These are phyloP conservation scores for Fulvia fulva DNA, from an alignment of 2,329 filamentous ascomycete species.

Conservation along the genomic window DNA sequence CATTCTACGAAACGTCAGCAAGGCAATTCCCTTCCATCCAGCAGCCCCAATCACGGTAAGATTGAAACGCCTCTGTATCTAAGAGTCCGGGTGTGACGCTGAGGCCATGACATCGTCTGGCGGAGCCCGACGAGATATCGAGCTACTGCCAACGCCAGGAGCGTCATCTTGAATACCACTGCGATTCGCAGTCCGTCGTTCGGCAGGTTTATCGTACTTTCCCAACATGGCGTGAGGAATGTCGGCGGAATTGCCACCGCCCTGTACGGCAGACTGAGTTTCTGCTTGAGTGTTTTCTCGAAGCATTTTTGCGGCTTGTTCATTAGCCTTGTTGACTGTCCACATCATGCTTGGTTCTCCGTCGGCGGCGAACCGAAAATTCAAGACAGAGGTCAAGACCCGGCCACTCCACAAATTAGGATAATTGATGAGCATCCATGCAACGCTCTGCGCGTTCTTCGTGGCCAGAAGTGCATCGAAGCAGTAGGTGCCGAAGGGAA, in stretches of 20 bases:
- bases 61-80: too few species aligned
- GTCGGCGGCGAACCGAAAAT: not conserved
- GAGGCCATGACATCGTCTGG: not conserved
- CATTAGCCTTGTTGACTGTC: not conserved
- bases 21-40: too few species aligned
- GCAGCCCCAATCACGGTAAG: too few species aligned
- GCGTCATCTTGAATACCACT: not conserved
- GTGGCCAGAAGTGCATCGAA: not conserved
- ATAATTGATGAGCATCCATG: not conserved
- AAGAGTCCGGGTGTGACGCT: too few species aligned
- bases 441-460: not conserved
- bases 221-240: not conserved
- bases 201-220: too few species aligned
- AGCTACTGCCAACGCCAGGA: not conserved
- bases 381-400: not conserved
- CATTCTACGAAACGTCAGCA: too few species aligned
- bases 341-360: not conserved
- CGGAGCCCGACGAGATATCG: not conserved
- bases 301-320: not conserved
- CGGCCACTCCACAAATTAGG: not conserved
- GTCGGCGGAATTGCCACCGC: not conserved
- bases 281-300: not conserved
- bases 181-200: too few species aligned
- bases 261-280: too few species aligned
- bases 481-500: not conserved